Evolutionary conservation across 768 basidiomycete genomes (phyloP).

Genomic region (Auriscalpium orientale): DNA sequence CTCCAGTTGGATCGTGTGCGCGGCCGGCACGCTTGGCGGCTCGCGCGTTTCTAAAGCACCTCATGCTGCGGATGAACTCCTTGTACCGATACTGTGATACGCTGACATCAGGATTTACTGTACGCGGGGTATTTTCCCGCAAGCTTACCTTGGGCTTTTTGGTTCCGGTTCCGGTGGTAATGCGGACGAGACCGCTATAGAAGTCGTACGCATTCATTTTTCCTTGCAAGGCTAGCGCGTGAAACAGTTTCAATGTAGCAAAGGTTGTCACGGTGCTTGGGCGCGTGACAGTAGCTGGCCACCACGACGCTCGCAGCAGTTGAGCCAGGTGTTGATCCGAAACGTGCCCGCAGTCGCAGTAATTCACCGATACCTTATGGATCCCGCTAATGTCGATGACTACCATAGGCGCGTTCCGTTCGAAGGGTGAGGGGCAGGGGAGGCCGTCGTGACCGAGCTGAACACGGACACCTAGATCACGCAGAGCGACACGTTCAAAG

Average conservation of each 20-base stretch:
- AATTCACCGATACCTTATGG: neutral
- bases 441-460: neutral
- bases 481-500: neutral
- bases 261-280: constrained; percentile 1
- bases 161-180: neutral
- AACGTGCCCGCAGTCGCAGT: neutral
- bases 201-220: constrained; percentile 4
- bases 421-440: neutral
- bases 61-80: neutral
- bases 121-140: too few relatives aligned
- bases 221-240: neutral
- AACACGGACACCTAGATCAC: neutral
- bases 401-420: neutral
- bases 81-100: neutral
- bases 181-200: neutral
- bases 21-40: neutral
- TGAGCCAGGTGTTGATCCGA: neutral
- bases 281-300: neutral
- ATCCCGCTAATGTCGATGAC: neutral
- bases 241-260: neutral
- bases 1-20: constrained; percentile 3
- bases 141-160: neutral
- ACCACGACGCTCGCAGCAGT: constrained; percentile 4
- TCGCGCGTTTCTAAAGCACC: neutral
- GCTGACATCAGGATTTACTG: neutral